phyloP scores from a whole-genome alignment of 371 early-diverging fungal species.

The Mortierella polycephala region DNA sequence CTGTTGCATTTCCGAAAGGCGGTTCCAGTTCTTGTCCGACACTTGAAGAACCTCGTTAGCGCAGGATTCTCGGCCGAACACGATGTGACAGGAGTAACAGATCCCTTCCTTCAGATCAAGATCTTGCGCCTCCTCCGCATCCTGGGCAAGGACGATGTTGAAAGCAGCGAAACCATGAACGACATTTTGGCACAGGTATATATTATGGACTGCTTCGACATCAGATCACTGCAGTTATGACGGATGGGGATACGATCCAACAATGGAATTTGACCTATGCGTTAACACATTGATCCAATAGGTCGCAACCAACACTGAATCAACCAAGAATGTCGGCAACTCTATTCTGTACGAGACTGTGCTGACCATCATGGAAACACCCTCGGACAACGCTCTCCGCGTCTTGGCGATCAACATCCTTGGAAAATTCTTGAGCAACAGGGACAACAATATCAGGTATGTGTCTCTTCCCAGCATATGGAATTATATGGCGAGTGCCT shows the following conservation, averaged over 20 bases:
- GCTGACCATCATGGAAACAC: constrained; percentile 94
- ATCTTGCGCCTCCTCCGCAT: constrained; percentile 91
- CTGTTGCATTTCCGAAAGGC: constrained; percentile 68
- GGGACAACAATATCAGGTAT: constrained; percentile 96
- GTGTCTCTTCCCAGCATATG: neutral
- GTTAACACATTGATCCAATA: constrained; percentile 19
- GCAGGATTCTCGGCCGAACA: constrained; percentile 95
- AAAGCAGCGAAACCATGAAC: constrained; percentile 95
- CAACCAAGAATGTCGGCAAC: constrained; percentile 95
- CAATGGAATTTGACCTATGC: neutral
- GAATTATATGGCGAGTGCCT: neutral
- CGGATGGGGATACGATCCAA: neutral
- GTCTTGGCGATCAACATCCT: constrained; percentile 97
- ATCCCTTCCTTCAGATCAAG: constrained; percentile 97
- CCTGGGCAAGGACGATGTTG: constrained; percentile 85
- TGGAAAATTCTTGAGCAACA: constrained; percentile 93
- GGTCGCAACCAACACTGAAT: constrained; percentile 96
- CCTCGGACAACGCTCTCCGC: constrained; percentile 90
- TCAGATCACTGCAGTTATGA: neutral
- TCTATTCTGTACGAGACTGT: constrained; percentile 97
- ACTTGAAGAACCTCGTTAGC: constrained; percentile 88
- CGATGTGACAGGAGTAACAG: constrained; percentile 95
- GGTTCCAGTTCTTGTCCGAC: constrained; percentile 88
- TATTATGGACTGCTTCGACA: neutral
- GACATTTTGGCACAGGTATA: constrained; percentile 93